Base-by-base conservation (phyloP, 768 basidiomycete genomes). In the Cystobasidium ongulense region DNA sequence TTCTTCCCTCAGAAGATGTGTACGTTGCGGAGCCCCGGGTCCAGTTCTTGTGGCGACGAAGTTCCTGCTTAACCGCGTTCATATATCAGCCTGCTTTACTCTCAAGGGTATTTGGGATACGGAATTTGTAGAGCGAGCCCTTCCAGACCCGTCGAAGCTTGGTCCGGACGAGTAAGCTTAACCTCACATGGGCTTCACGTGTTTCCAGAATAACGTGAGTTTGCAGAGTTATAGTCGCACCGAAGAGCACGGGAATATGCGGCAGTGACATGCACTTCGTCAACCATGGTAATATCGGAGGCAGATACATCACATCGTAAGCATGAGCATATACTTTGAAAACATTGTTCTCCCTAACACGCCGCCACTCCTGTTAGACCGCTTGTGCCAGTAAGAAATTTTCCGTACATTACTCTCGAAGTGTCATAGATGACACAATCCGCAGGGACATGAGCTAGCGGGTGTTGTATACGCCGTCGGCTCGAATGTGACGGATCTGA, bases 371-470 rank as follows among this genome's bases (percentile, higher is more conserved):
- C 35, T 27, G 10, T 4, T 21, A 38, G 35, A 27, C 29, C 29
- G 23, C 8, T 33, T 5, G 57, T 61, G 25, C 57, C 13, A 25
- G 57, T 61, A 27, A 15, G 35, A 39, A 8, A 11, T n/a, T n/a
- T 13, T 36, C 61, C n/a, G n/a, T n/a, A n/a, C n/a, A n/a, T n/a
- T n/a, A 35, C 5, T 25, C 8, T 41, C n/a, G 15, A n/a, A n/a
- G n/a, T n/a, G n/a, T n/a, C n/a, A n/a, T n/a, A n/a, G 17, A 23
- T 27, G 35, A 63, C 78, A 81, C 63, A 80, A 90, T 91, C 89
- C 91, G 57, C 87, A 96, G 53, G 95, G 94, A 27, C 95, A 98
- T 79, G 95, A 98, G 83, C 91, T 90, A 1, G 84, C 91, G 33
- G 93, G 91, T 15, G 82, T 92, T 11, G 64, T 73, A 36, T 53